These are phyloP conservation scores for Xanthoconium stramineum DNA, from an alignment of 768 basidiomycete species.

Conservation along the genomic window DNA sequence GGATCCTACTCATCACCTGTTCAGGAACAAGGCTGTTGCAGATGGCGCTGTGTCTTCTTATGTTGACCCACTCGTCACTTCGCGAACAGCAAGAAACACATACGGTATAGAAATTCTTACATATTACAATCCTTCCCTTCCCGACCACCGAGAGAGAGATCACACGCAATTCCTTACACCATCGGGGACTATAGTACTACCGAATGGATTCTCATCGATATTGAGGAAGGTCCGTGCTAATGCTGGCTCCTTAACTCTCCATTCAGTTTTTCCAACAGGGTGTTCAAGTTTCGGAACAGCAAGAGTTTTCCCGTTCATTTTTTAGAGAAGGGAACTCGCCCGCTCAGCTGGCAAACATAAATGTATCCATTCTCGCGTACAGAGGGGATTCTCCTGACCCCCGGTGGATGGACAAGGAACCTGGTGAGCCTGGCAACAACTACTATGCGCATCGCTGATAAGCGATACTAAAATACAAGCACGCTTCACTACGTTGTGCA, in stretches of 20 bases:
- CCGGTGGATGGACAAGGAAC: conserved; percentile 12
- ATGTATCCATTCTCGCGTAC: conserved; percentile 12
- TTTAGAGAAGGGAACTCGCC: not conserved
- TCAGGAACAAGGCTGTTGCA: conserved; percentile 2
- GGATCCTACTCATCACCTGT: not conserved
- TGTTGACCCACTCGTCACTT: conserved; percentile 44
- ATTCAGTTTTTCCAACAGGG: not conserved
- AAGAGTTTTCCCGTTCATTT: conserved; percentile 19
- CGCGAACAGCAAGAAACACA: conserved; percentile 41
- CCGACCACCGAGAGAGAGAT: conserved; percentile 37
- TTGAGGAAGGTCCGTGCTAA: conserved; percentile 26
- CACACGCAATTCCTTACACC: conserved; percentile 15
- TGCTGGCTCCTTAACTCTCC: not conserved
- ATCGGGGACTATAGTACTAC: conserved; percentile 31
- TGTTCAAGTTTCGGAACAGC: conserved; percentile 17
- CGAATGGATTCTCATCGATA: conserved; percentile 36
- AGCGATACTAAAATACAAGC: not conserved
- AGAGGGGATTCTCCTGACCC: conserved; percentile 10
- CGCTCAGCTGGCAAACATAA: not conserved
- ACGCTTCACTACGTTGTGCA: conserved; percentile 13
- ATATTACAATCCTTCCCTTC: conserved; percentile 22
- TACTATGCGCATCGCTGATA: not conserved
- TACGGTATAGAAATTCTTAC: conserved; percentile 33
- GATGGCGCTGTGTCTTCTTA: conserved; percentile 20
- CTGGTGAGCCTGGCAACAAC: not conserved